Evolutionary conservation across 257 asterid genomes (phyloP), one percentile per base, ranked within the genome.

Genomic region (Scutellaria baicalensis): DNA sequence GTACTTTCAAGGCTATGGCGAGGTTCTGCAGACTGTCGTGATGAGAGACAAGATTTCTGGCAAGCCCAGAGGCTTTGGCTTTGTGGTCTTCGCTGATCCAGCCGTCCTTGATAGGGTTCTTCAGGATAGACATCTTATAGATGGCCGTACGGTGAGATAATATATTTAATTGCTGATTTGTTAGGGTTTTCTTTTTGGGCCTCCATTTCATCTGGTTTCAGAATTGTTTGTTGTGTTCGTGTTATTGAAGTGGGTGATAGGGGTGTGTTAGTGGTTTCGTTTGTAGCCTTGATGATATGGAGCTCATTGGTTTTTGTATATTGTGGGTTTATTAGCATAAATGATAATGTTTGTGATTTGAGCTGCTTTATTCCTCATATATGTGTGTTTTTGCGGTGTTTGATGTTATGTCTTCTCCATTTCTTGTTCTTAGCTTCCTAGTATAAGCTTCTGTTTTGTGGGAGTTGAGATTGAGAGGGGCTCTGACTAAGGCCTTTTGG

Each of bases 51-150:
- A 89, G 64, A 10, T 85, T 1, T 58, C 93, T 12, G 91, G 91
- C 31, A 89, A 83, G 78, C 96, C 95, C 2, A 79, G 95, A 75
- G 95, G 95, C 13, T 89, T 89, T 69, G 95, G 90, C 0, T 89
- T 89, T 70, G 93, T 89, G 8, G 96, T 89, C 1, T 89, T 82
- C 64, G 58, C 96, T 64, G 95, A 87, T 87, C 96, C 95, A 21
- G 66, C 47, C 43, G 47, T 82, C 67, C 89, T 89, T 10, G 95
- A 87, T 69, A 69, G 78, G 69, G 91, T 87, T 77, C 89, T 89
- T 47, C 91, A 87, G 66, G 96, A 87, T 17, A 82, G 81, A 14
- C 96, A 89, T 54, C 83, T 79, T 36, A 84, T 89, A 54, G 95
- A 89, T 80, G 93, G 91, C 49, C 95, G 96, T 59, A 81, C 89